Percentiles rank a stretch among this genome's conserved stretches.
Conservation (phyloP, 176 grass and related monocot genomes). For the Juncus effusus region DNA sequence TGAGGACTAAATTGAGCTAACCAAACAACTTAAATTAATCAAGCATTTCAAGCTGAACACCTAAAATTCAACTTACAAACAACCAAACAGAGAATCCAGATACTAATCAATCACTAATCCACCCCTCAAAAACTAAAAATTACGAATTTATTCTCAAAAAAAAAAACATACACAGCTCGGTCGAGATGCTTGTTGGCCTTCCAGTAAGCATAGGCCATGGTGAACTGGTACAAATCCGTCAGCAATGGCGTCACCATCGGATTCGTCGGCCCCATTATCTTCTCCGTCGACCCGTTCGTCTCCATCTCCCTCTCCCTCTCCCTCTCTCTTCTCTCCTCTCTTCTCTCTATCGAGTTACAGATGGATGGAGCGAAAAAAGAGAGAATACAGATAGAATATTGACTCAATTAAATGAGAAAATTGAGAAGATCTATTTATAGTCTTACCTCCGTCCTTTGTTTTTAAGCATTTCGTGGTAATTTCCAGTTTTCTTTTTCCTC, state of each 20-base stretch:
- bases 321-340: background rate
- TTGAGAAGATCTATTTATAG: constrained; percentile 14
- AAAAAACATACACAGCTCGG: constrained; percentile 72
- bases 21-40: too few relatives aligned
- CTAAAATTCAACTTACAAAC: too few relatives aligned
- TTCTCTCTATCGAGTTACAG: constrained; percentile 13
- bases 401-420: background rate
- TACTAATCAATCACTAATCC: background rate
- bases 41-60: too few relatives aligned
- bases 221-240: constrained; percentile 98
- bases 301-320: constrained; percentile 8
- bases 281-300: constrained; percentile 47
- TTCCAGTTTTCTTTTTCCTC: background rate
- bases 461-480: background rate
- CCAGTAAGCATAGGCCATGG: constrained; percentile 99
- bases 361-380: background rate
- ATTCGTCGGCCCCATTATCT: constrained; percentile 59
- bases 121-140: background rate
- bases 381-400: background rate
- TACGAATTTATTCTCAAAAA: background rate
- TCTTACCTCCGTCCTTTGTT: background rate
- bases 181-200: constrained; percentile 87
- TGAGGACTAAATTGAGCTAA: too few relatives aligned
- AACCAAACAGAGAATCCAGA: background rate
- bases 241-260: constrained; percentile 97